Evolutionary conservation across 805 yeast species (phyloP).

Genomic region (Dipodascus geniculatus): DNA sequence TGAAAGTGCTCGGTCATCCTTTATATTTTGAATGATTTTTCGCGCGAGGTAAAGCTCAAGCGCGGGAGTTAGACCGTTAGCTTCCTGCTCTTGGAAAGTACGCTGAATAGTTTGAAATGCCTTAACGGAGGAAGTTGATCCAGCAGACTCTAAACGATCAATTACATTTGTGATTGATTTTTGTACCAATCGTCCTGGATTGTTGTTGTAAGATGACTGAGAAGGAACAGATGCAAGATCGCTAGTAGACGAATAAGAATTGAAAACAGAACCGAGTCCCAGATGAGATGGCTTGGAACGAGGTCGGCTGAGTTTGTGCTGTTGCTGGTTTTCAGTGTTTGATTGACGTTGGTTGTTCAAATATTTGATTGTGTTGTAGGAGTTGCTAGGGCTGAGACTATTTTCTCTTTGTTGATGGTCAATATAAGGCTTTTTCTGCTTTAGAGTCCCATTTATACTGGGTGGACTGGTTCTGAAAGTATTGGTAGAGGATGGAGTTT

Average conservation of each 20-base stretch:
- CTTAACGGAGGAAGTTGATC: conserved; percentile 3
- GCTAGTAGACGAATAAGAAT: no score
- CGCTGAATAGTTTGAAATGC: conserved; percentile 2
- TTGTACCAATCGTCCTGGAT: background rate
- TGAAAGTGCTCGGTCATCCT: conserved; percentile 2
- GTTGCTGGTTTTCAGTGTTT: background rate
- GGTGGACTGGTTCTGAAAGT: background rate
- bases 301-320: background rate
- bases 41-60: conserved; percentile 13
- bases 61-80: conserved; percentile 7
- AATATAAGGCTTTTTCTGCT: background rate
- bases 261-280: background rate
- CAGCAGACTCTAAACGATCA: conserved; percentile 5
- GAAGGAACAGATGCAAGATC: background rate
- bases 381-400: background rate
- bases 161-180: conserved; percentile 1
- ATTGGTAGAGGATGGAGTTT: background rate
- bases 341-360: background rate
- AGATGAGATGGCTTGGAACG: background rate
- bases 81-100: conserved; percentile 1
- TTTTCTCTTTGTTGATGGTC: background rate
- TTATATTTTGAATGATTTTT: conserved; percentile 10
- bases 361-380: background rate
- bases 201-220: background rate
- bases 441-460: background rate